These are phyloP conservation scores for Diplogelasinospora grovesii DNA, from an alignment of 495 filamentous ascomycete genomes.

Conservation along the genomic window DNA sequence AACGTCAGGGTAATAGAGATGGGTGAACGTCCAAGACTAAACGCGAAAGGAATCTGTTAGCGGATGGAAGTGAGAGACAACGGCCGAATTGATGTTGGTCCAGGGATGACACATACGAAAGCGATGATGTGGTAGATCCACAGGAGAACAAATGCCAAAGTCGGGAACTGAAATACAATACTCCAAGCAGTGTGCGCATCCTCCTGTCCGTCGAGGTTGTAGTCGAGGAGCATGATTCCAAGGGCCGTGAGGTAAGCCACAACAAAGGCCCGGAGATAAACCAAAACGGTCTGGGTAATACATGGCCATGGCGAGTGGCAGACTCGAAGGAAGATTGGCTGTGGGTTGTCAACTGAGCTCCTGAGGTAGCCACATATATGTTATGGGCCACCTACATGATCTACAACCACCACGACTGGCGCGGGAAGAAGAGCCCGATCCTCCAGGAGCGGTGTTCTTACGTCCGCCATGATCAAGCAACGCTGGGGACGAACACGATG, in stretches of 20 bases:
- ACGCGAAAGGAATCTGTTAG: background rate
- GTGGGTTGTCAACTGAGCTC: constrained; percentile 10
- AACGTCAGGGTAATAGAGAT: constrained; percentile 36
- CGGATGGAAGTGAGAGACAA: background rate
- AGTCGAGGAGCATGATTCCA: constrained; percentile 32
- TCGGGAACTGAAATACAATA: constrained; percentile 44
- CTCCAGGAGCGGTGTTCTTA: constrained; percentile 8
- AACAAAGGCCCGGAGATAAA: constrained; percentile 31
- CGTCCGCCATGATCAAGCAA: constrained; percentile 3
- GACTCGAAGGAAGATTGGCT: constrained; percentile 45
- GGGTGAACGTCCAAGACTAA: constrained; percentile 42
- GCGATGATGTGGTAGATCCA: constrained; percentile 38
- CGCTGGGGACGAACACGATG: too few species aligned
- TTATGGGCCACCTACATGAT: too few species aligned
- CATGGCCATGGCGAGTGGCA: constrained; percentile 45
- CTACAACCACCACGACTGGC: too few species aligned
- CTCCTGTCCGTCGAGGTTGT: constrained; percentile 24
- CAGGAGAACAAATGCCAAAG: constrained; percentile 33
- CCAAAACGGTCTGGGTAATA: constrained; percentile 37
- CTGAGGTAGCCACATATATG: background rate
- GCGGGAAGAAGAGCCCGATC: constrained; percentile 4
- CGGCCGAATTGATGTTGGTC: too few species aligned
- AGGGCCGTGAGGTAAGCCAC: constrained; percentile 40
- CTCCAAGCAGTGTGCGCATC: constrained; percentile 27
- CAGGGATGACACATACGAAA: constrained; percentile 32